These are phyloP conservation scores for Amanita molliuscula DNA, from an alignment of 768 basidiomycete species.

Conservation along the genomic window DNA sequence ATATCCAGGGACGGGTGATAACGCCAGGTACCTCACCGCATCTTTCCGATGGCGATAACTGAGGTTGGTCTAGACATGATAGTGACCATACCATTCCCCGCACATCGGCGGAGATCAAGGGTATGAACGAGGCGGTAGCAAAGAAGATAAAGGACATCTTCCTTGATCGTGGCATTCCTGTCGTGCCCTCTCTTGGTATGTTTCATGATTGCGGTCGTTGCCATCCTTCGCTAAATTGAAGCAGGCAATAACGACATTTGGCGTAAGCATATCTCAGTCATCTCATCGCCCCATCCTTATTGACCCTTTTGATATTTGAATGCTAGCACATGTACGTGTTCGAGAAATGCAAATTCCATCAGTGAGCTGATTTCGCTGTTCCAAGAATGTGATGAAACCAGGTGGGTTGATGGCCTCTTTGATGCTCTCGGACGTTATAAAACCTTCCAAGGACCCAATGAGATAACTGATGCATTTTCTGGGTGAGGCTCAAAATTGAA, in stretches of 20 bases:
- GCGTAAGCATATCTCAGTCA: constrained; percentile 40
- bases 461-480: constrained; percentile 56
- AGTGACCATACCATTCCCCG: constrained; percentile 76
- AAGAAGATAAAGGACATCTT: constrained; percentile 70
- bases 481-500: constrained; percentile 34
- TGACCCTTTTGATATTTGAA: constrained; percentile 2
- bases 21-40: constrained; percentile 38
- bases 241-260: constrained; percentile 88
- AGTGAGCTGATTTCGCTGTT: constrained; percentile 8
- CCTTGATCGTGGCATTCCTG: constrained; percentile 54
- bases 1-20: constrained; percentile 64
- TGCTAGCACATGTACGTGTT: constrained; percentile 45
- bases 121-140: constrained; percentile 58
- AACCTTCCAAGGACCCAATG: constrained; percentile 45
- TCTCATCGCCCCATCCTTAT: constrained; percentile 10
- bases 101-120: constrained; percentile 70
- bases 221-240: constrained; percentile 4
- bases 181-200: constrained; percentile 73
- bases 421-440: constrained; percentile 5
- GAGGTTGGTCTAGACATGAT: constrained; percentile 51
- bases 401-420: constrained; percentile 23
- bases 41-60: neutral
- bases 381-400: constrained; percentile 60
- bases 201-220: neutral
- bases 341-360: constrained; percentile 6